Evolutionary conservation across 371 early-diverging fungal species (phyloP).

Genomic region (Circinella umbellata): DNA sequence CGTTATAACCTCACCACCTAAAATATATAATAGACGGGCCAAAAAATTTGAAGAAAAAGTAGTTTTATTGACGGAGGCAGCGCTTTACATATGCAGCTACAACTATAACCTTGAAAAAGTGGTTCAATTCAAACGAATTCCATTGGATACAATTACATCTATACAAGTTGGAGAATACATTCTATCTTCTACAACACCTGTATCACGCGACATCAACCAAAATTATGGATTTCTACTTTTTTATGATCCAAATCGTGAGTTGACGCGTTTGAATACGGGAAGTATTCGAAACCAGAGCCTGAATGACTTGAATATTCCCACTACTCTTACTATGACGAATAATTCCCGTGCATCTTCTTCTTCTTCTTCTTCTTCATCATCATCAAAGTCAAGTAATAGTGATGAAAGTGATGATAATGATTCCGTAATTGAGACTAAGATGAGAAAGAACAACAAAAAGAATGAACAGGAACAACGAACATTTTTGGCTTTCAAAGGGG

Average conservation of each 20-base stretch:
- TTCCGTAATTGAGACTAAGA: neutral
- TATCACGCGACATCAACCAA: constrained; percentile 46
- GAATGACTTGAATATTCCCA: constrained; percentile 22
- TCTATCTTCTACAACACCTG: constrained; percentile 47
- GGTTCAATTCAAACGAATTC: constrained; percentile 67
- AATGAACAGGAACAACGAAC: neutral
- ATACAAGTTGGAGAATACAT: constrained; percentile 70
- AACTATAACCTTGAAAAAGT: constrained; percentile 77
- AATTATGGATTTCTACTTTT: constrained; percentile 64
- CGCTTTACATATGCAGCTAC: constrained; percentile 76
- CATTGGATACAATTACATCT: constrained; percentile 55
- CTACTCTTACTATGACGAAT: neutral
- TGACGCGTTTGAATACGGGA: constrained; percentile 62
- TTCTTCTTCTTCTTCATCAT: neutral
- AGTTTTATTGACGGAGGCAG: constrained; percentile 66
- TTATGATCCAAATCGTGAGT: constrained; percentile 56
- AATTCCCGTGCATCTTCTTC: neutral
- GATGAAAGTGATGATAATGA: constrained; percentile 13
- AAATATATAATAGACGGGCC: constrained; percentile 8
- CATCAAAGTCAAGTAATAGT: constrained; percentile 9
- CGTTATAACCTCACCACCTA: too few species aligned
- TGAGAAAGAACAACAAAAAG: constrained; percentile 2
- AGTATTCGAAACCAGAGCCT: constrained; percentile 58
- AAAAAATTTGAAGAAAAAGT: constrained; percentile 73
- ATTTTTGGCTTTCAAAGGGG: constrained; percentile 43